A percentile compares a stretch with the other conserved stretches of the same genome.
phyloP scores from a whole-genome alignment of 805 yeast species.

The Starmera caribaea region DNA sequence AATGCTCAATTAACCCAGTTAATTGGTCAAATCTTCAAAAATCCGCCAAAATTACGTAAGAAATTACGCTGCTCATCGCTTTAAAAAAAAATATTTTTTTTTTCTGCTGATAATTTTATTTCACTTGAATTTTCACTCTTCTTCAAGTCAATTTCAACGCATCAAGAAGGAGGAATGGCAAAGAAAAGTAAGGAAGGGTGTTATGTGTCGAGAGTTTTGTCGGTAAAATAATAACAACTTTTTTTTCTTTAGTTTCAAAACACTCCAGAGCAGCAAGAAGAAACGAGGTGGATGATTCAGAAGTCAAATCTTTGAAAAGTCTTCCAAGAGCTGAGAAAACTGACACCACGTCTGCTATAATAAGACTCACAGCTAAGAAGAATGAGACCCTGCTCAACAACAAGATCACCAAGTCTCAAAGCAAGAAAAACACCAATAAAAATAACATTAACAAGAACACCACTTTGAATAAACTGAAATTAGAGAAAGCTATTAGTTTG shows the following conservation, averaged over 20 bases:
- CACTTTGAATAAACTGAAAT: slow-evolving; percentile 26
- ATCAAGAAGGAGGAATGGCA: too few species aligned
- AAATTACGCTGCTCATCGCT: not conserved
- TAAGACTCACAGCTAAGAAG: slow-evolving; percentile 55
- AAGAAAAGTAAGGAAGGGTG: slow-evolving; percentile 13
- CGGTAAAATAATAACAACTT: not conserved
- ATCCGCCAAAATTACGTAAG: too few species aligned
- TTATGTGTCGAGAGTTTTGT: not conserved
- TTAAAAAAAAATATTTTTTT: not conserved
- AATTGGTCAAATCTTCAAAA: too few species aligned
- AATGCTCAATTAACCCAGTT: too few species aligned
- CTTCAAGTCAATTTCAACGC: too few species aligned
- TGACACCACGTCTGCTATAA: slow-evolving; percentile 52
- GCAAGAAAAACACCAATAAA: slow-evolving; percentile 16
- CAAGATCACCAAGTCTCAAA: slow-evolving; percentile 33
- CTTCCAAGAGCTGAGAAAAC: slow-evolving; percentile 53
- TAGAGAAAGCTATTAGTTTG: slow-evolving; percentile 40
- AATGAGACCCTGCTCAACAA: slow-evolving; percentile 53
- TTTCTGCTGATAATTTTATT: not conserved
- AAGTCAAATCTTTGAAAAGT: slow-evolving; percentile 37
- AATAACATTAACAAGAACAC: slow-evolving; percentile 18
- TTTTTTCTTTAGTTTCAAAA: slow-evolving; percentile 37
- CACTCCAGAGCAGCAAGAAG: slow-evolving; percentile 74
- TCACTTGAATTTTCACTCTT: too few species aligned
- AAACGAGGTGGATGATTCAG: slow-evolving; percentile 38